Evolutionary conservation across 495 filamentous ascomycete genomes (phyloP), one percentile per base, ranked within the genome.

Genomic region (Aspergillus steynii): DNA sequence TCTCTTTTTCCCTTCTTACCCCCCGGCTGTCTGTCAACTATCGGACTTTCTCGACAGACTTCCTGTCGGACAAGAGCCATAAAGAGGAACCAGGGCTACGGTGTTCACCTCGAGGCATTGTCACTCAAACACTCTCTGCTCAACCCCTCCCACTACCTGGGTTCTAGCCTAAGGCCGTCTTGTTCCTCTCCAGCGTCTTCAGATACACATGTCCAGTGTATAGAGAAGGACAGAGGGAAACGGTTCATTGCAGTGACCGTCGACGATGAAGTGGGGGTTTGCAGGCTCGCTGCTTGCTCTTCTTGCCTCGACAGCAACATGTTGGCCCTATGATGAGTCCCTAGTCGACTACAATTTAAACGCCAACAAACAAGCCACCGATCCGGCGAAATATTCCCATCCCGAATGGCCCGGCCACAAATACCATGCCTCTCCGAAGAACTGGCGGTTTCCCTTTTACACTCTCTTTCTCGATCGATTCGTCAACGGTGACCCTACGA

Each of bases 371-470:
- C 68, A 76, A n/a, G 86, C 88, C 8, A 76, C 63, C 20, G 66
- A 77, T 50, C 86, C 88, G 1, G 72, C 84, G 14, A 79, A 91
- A 32, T 91, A 91, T 71, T 81, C 74, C 67, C 84, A 84, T 12
- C 56, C 58, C 47, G 65, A 78, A 71, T 89, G 88, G 80, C 70
- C 77, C 14, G 75, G 81, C 55, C 82, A 85, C 63, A 73, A 65
- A 8, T 89, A 84, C 64, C 66, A 68, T 14, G 78, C 81, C 0
- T 90, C 88, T 1, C 88, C 89, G 0, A 64, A 71, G 1, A 89
- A 86, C 63, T 92, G 89, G 89, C 80, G 89, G 26, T 81, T 92
- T 60, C 89, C 89, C 0, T 83, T 90, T 60, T 92, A 91, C 65
- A 88, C 86, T 5, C 62, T 91, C 29, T 88, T 90, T 60, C 70